Evolutionary conservation across 495 filamentous ascomycete species (phyloP).

Genomic region (Stereocaulon alpinum): DNA sequence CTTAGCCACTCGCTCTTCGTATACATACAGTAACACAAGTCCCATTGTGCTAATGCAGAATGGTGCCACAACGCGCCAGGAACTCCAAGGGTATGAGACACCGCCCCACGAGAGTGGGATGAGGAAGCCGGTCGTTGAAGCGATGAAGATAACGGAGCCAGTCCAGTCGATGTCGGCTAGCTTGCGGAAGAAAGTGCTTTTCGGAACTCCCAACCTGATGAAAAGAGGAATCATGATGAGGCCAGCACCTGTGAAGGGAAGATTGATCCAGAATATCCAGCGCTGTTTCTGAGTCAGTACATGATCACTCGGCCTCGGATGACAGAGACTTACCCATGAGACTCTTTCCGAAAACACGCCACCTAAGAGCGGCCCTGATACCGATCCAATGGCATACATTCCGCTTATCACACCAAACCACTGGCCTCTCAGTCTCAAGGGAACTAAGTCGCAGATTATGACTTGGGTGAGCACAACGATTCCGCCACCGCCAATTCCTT

Average conservation of each 20-base stretch:
- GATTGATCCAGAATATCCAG: conserved; percentile 48
- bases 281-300: conserved; percentile 20
- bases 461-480: conserved; percentile 52
- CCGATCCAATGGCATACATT: conserved; percentile 57
- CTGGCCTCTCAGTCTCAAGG: conserved; percentile 32
- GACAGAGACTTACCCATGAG: conserved; percentile 38
- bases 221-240: conserved; percentile 39
- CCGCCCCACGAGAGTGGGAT: conserved; percentile 41
- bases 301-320: not conserved
- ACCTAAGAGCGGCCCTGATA: conserved; percentile 56
- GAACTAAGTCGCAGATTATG: conserved; percentile 53
- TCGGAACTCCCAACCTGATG: conserved; percentile 35
- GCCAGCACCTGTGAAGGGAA: conserved; percentile 42
- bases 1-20: conserved; percentile 35
- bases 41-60: conserved; percentile 43
- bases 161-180: conserved; percentile 48
- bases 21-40: conserved; percentile 35
- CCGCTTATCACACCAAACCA: conserved; percentile 41
- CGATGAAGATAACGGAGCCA: conserved; percentile 44
- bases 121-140: conserved; percentile 15
- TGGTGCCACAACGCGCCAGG: conserved; percentile 47
- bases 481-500: conserved; percentile 63
- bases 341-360: conserved; percentile 58
- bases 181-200: conserved; percentile 30
- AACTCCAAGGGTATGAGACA: conserved; percentile 38